These are phyloP conservation scores for Piper longum DNA, from an alignment of 164 flowering plant genomes.

Conservation along the genomic window DNA sequence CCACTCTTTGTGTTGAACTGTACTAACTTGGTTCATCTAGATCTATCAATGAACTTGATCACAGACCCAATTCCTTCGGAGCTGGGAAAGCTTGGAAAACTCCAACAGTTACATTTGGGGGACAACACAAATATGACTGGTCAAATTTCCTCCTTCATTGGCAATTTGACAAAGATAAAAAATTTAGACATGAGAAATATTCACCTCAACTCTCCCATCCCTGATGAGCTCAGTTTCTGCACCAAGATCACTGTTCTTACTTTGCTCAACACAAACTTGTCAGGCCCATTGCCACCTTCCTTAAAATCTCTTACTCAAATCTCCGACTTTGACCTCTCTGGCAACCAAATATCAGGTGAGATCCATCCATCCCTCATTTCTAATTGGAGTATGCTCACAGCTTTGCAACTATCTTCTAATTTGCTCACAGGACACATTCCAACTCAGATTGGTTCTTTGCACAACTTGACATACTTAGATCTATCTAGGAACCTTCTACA, in stretches of 20 bases:
- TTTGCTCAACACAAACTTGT: constrained; percentile 7
- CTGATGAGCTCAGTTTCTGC: constrained; percentile 18
- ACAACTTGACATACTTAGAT: constrained; percentile 3
- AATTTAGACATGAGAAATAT: constrained; percentile 3
- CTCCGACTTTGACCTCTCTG: constrained; percentile 9
- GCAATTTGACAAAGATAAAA: constrained; percentile 15
- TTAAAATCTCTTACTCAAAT: constrained; percentile 10
- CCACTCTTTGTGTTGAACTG: constrained; percentile 14
- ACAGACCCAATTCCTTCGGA: constrained; percentile 12
- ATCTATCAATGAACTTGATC: constrained; percentile 7
- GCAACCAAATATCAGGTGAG: constrained; percentile 14
- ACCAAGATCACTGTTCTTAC: constrained; percentile 11
- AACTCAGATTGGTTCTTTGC: constrained; percentile 9
- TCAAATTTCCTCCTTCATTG: constrained; percentile 16
- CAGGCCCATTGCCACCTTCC: constrained; percentile 16
- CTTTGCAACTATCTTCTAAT: constrained; percentile 13
- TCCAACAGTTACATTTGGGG: constrained; percentile 11
- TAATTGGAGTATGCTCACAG: constrained; percentile 18
- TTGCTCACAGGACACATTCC: constrained; percentile 14
- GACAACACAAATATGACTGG: constrained; percentile 10
- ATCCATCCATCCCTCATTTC: constrained; percentile 12
- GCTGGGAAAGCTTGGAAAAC: constrained; percentile 13
- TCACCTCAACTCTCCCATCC: constrained; percentile 16
- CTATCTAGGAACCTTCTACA: constrained; percentile 9
- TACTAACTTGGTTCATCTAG: constrained; percentile 9